These are phyloP conservation scores for Vaccinium darrowii DNA, from an alignment of 148 eudicot genomes.

Conservation along the genomic window DNA sequence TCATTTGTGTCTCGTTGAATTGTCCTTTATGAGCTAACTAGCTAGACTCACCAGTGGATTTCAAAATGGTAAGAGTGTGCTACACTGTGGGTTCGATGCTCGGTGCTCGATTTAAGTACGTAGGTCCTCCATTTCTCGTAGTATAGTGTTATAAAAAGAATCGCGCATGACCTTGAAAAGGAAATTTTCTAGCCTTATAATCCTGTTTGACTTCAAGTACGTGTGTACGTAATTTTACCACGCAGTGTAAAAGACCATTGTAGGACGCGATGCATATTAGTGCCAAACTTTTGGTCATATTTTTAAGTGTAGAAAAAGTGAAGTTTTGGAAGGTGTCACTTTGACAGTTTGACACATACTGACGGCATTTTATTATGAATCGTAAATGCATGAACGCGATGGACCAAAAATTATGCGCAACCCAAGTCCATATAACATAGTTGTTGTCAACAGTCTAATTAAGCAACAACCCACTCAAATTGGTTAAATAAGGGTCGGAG, in stretches of 20 bases:
- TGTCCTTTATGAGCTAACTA: not conserved
- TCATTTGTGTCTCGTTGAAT: not conserved
- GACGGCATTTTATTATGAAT: no score
- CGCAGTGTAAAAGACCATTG: no score
- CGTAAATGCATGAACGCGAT: no score
- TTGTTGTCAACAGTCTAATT: not conserved
- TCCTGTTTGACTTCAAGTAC: not conserved
- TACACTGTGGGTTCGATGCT: not conserved
- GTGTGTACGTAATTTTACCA: not conserved
- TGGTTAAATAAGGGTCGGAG: not conserved
- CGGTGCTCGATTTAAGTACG: not conserved
- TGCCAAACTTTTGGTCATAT: not conserved
- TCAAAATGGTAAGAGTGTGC: not conserved
- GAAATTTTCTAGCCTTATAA: not conserved
- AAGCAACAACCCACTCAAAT: not conserved
- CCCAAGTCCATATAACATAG: not conserved
- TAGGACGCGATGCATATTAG: no score
- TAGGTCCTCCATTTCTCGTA: not conserved
- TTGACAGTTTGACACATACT: not conserved
- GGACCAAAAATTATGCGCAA: no score
- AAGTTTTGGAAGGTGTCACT: not conserved
- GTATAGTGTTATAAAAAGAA: not conserved
- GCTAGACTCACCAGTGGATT: not conserved
- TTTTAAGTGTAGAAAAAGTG: not conserved
- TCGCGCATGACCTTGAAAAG: not conserved